These are phyloP conservation scores for Diaporthe longicolla DNA, from an alignment of 2,329 filamentous ascomycete genomes.

Conservation along the genomic window DNA sequence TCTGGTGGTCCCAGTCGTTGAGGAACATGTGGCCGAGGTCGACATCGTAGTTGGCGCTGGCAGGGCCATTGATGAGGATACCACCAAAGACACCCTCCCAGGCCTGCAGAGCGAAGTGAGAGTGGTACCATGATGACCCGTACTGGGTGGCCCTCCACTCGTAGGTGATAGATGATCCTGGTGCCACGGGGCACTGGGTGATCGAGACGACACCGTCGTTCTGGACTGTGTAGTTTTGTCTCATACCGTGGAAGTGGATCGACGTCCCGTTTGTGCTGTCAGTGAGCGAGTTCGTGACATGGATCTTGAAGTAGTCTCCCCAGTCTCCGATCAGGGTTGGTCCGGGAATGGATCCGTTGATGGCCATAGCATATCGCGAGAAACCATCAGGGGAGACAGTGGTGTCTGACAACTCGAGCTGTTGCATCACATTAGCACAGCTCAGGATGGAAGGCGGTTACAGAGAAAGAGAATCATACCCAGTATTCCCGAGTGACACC, in stretches of 20 bases:
- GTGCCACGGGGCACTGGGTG: constrained; percentile 65
- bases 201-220: constrained; percentile 56
- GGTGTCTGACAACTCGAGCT: constrained; percentile 50
- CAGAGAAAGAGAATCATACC: constrained; percentile 7
- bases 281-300: constrained; percentile 53
- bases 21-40: constrained; percentile 73
- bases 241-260: constrained; percentile 58
- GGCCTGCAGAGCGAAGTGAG: constrained; percentile 65
- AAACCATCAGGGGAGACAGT: constrained; percentile 57
- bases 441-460: no score
- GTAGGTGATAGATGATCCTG: constrained; percentile 68
- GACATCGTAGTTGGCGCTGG: constrained; percentile 70
- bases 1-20: constrained; percentile 69
- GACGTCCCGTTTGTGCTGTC: constrained; percentile 53
- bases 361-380: constrained; percentile 52
- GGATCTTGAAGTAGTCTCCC: constrained; percentile 55
- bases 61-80: constrained; percentile 73
- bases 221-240: constrained; percentile 52
- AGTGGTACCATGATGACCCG: constrained; percentile 72
- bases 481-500: constrained; percentile 59
- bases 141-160: constrained; percentile 68
- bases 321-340: constrained; percentile 48
- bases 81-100: constrained; percentile 71
- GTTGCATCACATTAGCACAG: neutral
- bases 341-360: constrained; percentile 51